Conservation (phyloP, 2,329 filamentous ascomycete species). For the Trichoderma arundinaceum region DNA sequence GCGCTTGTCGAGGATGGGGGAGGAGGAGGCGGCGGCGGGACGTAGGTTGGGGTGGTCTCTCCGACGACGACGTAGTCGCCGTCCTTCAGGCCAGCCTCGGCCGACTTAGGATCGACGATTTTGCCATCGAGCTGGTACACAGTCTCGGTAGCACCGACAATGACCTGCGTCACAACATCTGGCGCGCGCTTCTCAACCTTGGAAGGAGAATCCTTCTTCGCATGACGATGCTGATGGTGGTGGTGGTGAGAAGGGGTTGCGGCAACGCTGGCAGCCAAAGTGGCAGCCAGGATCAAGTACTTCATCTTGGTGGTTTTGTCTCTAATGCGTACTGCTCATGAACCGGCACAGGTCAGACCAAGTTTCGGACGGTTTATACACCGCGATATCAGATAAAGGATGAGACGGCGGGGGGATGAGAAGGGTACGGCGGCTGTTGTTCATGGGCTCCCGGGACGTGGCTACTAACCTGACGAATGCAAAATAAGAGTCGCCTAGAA, state of each 20-base stretch:
- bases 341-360: constrained; percentile 19
- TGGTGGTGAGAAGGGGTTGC: constrained; percentile 68
- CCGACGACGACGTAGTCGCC: constrained; percentile 72
- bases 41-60: constrained; percentile 61
- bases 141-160: constrained; percentile 66
- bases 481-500: constrained; percentile 5
- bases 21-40: constrained; percentile 49
- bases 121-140: constrained; percentile 75
- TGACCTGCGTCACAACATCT: constrained; percentile 57
- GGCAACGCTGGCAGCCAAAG: constrained; percentile 57
- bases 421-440: not conserved
- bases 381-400: not conserved
- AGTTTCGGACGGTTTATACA: not conserved
- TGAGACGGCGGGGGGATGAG: not conserved
- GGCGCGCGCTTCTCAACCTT: constrained; percentile 55
- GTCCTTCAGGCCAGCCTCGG: constrained; percentile 72
- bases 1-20: constrained; percentile 44
- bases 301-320: constrained; percentile 51
- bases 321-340: constrained; percentile 19
- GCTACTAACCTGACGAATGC: constrained; percentile 14
- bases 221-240: constrained; percentile 58
- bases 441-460: constrained; percentile 1
- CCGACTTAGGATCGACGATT: constrained; percentile 65
- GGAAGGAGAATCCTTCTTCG: constrained; percentile 54
- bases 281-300: constrained; percentile 52